A percentile compares a stretch with the other conserved stretches of the same genome.
Evolutionary conservation across 2,329 filamentous ascomycete genomes (phyloP).

Genomic region (Tympanopsis confertula): DNA sequence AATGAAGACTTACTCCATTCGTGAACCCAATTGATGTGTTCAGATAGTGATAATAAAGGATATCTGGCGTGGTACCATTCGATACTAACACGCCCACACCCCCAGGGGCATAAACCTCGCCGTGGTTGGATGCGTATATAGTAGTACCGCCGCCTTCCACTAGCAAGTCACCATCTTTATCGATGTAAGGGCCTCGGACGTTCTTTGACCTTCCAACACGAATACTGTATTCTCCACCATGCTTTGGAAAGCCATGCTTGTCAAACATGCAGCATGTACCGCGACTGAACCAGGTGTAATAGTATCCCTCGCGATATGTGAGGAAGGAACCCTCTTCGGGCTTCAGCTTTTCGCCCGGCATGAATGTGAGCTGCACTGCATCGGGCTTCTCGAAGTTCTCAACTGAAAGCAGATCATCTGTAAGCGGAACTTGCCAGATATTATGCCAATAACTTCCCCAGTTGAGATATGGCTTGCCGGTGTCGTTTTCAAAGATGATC

Average conservation of each 20-base stretch:
- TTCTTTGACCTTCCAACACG: constrained; percentile 18
- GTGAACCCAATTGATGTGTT: neutral
- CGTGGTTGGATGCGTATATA: constrained; percentile 23
- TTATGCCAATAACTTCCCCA: constrained; percentile 21
- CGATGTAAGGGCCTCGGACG: constrained; percentile 19
- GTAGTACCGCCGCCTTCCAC: constrained; percentile 17
- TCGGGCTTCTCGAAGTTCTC: constrained; percentile 9
- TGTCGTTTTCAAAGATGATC: constrained; percentile 14
- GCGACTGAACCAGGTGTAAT: constrained; percentile 24
- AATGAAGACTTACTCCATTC: neutral
- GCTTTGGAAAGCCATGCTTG: neutral
- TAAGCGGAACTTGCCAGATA: constrained; percentile 19
- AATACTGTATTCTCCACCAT: constrained; percentile 12
- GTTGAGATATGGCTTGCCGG: constrained; percentile 14
- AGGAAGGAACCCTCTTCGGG: constrained; percentile 21
- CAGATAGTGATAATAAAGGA: constrained; percentile 24
- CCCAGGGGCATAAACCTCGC: constrained; percentile 22
- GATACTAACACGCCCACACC: constrained; percentile 18
- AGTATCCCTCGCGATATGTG: constrained; percentile 18
- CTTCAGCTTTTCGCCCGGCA: constrained; percentile 8
- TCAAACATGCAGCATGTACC: constrained; percentile 22
- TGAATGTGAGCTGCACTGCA: constrained; percentile 14
- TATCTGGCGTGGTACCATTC: constrained; percentile 12
- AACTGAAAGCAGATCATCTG: constrained; percentile 15
- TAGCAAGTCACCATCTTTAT: constrained; percentile 13